These are phyloP conservation scores for Cladophialophora carrionii DNA, from an alignment of 2,329 filamentous ascomycete species.

Conservation along the genomic window DNA sequence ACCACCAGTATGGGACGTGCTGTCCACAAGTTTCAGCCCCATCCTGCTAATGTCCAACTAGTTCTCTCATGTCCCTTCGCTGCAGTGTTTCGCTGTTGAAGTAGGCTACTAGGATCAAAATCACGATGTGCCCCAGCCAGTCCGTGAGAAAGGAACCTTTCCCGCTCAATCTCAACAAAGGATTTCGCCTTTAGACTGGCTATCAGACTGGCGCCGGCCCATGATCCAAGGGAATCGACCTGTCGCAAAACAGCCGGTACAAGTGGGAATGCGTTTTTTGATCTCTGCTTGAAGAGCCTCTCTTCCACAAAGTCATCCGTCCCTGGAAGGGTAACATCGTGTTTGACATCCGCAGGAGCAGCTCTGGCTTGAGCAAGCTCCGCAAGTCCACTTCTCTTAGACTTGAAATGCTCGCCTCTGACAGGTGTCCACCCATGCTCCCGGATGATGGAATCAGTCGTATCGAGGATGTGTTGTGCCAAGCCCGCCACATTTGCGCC, in stretches of 20 bases:
- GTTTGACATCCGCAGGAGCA: slow-evolving; percentile 28
- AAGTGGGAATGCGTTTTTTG: slow-evolving; percentile 46
- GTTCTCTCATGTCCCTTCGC: slow-evolving; percentile 49
- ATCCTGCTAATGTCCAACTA: slow-evolving; percentile 55
- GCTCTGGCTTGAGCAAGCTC: slow-evolving; percentile 39
- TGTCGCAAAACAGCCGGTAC: slow-evolving; percentile 53
- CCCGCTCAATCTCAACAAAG: slow-evolving; percentile 65
- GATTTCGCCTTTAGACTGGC: slow-evolving; percentile 63
- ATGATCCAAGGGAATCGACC: slow-evolving; percentile 64
- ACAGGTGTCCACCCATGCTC: slow-evolving; percentile 77
- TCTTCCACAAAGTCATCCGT: slow-evolving; percentile 63
- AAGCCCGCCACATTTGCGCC: slow-evolving; percentile 78
- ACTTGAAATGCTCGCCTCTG: slow-evolving; percentile 58
- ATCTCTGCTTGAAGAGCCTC: slow-evolving; percentile 56
- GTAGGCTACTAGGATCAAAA: slow-evolving; percentile 44
- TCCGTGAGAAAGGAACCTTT: slow-evolving; percentile 61
- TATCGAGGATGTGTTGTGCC: slow-evolving; percentile 73
- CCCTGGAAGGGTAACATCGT: slow-evolving; percentile 50
- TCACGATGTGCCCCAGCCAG: slow-evolving; percentile 53
- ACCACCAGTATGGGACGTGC: no score
- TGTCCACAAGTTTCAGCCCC: slow-evolving; percentile 43
- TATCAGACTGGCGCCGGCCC: slow-evolving; percentile 66
- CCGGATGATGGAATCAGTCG: slow-evolving; percentile 68
- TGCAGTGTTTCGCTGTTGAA: slow-evolving; percentile 42
- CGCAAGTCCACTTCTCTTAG: slow-evolving; percentile 35